Conservation (phyloP, 208 protist species). For the Angomonas ambiguus region DNA sequence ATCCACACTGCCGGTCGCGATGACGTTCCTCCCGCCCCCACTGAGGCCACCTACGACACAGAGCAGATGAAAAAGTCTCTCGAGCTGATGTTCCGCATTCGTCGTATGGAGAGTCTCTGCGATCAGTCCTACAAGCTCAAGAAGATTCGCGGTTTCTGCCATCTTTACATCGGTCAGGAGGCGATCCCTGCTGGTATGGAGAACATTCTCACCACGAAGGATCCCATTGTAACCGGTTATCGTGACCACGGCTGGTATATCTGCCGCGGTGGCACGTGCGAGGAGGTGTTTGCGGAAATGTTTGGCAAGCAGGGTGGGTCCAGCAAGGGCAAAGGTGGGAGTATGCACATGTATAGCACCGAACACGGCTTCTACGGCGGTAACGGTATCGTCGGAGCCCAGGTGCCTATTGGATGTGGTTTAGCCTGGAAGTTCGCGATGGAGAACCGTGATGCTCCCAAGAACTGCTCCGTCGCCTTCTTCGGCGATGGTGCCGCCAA, state of each 20-base stretch:
- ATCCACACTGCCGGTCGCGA: conserved; percentile 58
- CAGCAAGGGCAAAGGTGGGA: conserved; percentile 95
- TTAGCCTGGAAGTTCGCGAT: conserved; percentile 89
- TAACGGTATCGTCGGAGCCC: conserved; percentile 98
- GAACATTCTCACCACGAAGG: conserved; percentile 81
- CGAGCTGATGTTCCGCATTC: conserved; percentile 89
- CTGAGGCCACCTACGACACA: conserved; percentile 65
- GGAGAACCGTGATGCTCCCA: conserved; percentile 77
- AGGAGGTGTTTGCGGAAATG: conserved; percentile 92
- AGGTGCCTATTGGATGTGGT: conserved; percentile 94
- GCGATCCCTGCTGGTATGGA: conserved; percentile 94
- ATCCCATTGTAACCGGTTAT: conserved; percentile 96
- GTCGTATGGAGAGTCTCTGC: conserved; percentile 92
- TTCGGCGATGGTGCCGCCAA: conserved; percentile 98
- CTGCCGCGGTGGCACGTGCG: conserved; percentile 84
- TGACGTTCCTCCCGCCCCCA: conserved; percentile 67
- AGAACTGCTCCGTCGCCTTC: conserved; percentile 89
- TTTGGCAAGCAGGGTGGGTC: conserved; percentile 79
- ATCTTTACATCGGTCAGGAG: conserved; percentile 98
- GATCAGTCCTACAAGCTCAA: conserved; percentile 97
- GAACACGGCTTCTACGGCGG: conserved; percentile 95
- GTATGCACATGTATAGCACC: conserved; percentile 98
- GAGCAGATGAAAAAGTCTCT: conserved; percentile 76
- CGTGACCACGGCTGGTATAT: conserved; percentile 94
- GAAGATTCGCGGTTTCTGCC: conserved; percentile 97